These are phyloP conservation scores for Quercus ilex DNA, from an alignment of 306 rosid genomes.

Conservation along the genomic window DNA sequence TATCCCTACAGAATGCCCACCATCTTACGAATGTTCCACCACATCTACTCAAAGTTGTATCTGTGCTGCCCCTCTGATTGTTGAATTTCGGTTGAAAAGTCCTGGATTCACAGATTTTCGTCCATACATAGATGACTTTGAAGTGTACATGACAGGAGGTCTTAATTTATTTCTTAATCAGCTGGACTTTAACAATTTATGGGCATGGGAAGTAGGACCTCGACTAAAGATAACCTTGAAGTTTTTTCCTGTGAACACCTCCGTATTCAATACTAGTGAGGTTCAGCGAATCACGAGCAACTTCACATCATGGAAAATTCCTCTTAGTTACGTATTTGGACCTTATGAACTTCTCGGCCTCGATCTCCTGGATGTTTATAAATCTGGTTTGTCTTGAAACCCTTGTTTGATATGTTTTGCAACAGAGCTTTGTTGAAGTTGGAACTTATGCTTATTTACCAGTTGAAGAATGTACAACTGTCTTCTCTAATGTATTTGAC, in stretches of 20 bases:
- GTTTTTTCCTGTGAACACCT: slow-evolving; percentile 45
- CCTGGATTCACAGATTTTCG: slow-evolving; percentile 81
- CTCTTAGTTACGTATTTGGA: slow-evolving; percentile 55
- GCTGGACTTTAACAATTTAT: slow-evolving; percentile 40
- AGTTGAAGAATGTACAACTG: slow-evolving; percentile 1
- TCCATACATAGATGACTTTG: slow-evolving; percentile 39
- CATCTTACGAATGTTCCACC: slow-evolving; percentile 55
- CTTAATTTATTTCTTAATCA: slow-evolving; percentile 50
- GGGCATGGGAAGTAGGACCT: slow-evolving; percentile 71
- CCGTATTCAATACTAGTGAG: slow-evolving; percentile 49
- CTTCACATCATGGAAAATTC: slow-evolving; percentile 53
- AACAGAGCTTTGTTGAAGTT: not conserved
- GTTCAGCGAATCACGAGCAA: slow-evolving; percentile 32
- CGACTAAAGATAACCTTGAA: slow-evolving; percentile 74
- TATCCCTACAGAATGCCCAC: slow-evolving; percentile 49
- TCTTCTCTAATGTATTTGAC: not conserved
- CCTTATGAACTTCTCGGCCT: slow-evolving; percentile 82
- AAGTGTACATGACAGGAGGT: slow-evolving; percentile 38
- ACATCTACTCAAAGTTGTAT: slow-evolving; percentile 50
- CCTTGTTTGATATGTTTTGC: slow-evolving; percentile 23
- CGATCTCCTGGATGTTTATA: slow-evolving; percentile 56
- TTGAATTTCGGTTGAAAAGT: slow-evolving; percentile 84
- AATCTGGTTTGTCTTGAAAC: slow-evolving; percentile 43
- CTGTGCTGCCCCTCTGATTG: slow-evolving; percentile 74
- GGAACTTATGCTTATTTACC: slow-evolving; percentile 9